A percentile compares a stretch with the other conserved stretches of the same genome.
phyloP scores from a whole-genome alignment of 73 alveolate species.

The Paramecium tetraurelia region DNA sequence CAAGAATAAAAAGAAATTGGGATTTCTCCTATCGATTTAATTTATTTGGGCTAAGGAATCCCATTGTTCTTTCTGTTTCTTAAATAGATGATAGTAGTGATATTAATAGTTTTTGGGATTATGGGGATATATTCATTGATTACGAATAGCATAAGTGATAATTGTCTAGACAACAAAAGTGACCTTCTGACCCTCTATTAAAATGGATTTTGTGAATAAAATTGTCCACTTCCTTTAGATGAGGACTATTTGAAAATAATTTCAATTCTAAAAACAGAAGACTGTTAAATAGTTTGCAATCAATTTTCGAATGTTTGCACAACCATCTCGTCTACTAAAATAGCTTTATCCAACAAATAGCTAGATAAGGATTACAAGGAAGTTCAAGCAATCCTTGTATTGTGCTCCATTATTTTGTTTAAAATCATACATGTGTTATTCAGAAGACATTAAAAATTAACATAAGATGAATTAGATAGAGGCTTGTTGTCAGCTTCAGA shows the following conservation, averaged over 20 bases:
- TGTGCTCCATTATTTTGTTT: not conserved
- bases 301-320: not conserved
- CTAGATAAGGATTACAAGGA: not conserved
- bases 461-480: constrained; percentile 24
- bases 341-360: not conserved
- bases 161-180: not conserved
- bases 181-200: not conserved
- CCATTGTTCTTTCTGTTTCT: not conserved
- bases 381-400: not conserved
- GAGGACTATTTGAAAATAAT: not conserved
- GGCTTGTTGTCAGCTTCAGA: constrained; percentile 13
- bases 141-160: not conserved
- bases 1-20: not conserved
- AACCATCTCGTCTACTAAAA: not conserved
- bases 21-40: not conserved
- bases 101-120: not conserved
- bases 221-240: not conserved
- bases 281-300: not conserved
- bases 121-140: not conserved
- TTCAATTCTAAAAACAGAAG: not conserved
- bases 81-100: not conserved
- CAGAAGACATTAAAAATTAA: not conserved
- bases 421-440: not conserved
- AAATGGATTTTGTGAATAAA: not conserved
- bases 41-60: not conserved